phyloP scores from a whole-genome alignment of 805 yeast species.

The Lachancea cidri region DNA sequence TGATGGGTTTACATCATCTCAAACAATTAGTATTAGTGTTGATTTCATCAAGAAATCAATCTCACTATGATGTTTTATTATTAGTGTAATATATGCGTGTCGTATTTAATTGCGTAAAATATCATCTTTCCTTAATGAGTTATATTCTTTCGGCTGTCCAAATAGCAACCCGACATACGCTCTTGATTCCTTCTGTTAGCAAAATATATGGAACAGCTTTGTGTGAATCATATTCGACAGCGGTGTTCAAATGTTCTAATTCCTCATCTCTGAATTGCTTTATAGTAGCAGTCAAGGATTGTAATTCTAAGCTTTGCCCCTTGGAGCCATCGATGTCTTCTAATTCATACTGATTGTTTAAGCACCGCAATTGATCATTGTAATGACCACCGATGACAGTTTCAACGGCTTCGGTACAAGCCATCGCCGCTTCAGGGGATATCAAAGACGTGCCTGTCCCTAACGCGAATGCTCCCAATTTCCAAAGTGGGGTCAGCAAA shows the following conservation, averaged over 20 bases:
- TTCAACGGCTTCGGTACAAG: slow-evolving; percentile 98
- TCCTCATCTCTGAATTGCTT: slow-evolving; percentile 88
- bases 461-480: slow-evolving; percentile 77
- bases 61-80: neutral
- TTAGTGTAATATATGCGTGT: neutral
- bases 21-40: neutral
- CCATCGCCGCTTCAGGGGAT: slow-evolving; percentile 97
- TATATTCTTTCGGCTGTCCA: slow-evolving; percentile 84
- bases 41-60: too few species aligned
- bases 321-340: slow-evolving; percentile 31
- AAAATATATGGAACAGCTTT: slow-evolving; percentile 89
- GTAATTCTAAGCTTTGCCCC: slow-evolving; percentile 46
- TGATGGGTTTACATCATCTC: slow-evolving; percentile 22
- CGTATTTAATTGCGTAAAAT: neutral
- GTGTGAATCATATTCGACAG: slow-evolving; percentile 86
- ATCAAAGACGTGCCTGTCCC: slow-evolving; percentile 83
- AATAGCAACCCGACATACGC: slow-evolving; percentile 81
- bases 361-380: slow-evolving; percentile 77
- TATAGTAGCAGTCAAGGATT: slow-evolving; percentile 53
- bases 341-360: slow-evolving; percentile 60
- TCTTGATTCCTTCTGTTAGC: slow-evolving; percentile 81
- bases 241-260: slow-evolving; percentile 91
- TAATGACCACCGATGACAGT: slow-evolving; percentile 97
- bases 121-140: slow-evolving; percentile 4
- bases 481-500: slow-evolving; percentile 88